These are phyloP conservation scores for Populus hybrid DNA, from an alignment of 441 rosid genomes.

Conservation along the genomic window DNA sequence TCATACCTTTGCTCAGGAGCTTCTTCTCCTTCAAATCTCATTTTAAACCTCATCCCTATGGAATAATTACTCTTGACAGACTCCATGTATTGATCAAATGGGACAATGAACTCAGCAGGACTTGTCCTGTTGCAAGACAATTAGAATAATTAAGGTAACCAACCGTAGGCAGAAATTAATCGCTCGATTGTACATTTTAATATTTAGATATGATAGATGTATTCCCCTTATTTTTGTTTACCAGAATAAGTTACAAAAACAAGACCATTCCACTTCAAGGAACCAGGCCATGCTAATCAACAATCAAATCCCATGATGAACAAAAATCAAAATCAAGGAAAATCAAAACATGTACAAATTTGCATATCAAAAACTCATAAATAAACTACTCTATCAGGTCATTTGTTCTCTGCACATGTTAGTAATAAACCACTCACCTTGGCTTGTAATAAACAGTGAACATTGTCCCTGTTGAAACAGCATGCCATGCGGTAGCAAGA, in stretches of 20 bases:
- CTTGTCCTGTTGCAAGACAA: slow-evolving; percentile 61
- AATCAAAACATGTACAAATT: background rate
- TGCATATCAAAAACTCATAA: background rate
- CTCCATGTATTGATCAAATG: slow-evolving; percentile 81
- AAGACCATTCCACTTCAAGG: background rate
- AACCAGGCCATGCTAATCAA: background rate
- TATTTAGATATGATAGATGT: background rate
- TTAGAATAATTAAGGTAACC: background rate
- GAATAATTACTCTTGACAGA: slow-evolving; percentile 70
- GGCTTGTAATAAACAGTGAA: slow-evolving; percentile 97
- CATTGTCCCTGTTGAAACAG: slow-evolving; percentile 72
- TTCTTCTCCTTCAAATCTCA: slow-evolving; percentile 99
- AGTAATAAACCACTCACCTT: slow-evolving; percentile 41
- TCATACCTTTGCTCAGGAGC: slow-evolving; percentile 95
- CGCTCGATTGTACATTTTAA: background rate
- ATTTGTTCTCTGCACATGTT: background rate
- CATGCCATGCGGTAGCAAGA: slow-evolving; percentile 98
- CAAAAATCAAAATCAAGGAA: background rate
- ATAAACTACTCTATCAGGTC: background rate
- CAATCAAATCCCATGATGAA: background rate
- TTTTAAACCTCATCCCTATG: slow-evolving; percentile 95
- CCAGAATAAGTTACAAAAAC: background rate
- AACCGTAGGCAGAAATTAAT: too few relatives aligned
- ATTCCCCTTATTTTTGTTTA: background rate
- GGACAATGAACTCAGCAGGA: slow-evolving; percentile 96